Evolutionary conservation across 2,329 filamentous ascomycete genomes (phyloP).

Genomic region (Penicillium glabrum): DNA sequence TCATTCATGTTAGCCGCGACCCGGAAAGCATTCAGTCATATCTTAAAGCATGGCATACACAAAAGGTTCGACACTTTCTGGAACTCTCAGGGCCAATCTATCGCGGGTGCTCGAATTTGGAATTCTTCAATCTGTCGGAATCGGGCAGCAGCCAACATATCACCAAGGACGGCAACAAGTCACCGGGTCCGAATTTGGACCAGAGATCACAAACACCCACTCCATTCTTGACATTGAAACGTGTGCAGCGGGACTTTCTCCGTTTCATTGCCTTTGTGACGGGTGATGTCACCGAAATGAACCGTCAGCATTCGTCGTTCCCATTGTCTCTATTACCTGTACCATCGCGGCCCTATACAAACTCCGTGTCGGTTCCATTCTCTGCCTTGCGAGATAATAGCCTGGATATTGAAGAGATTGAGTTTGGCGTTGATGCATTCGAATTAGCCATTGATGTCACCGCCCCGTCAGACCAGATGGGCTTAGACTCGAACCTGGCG

Average conservation of each 20-base stretch:
- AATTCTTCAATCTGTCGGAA: conserved; percentile 75
- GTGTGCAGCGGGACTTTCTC: conserved; percentile 67
- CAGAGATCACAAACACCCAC: conserved; percentile 46
- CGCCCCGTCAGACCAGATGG: conserved; percentile 28
- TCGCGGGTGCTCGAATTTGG: conserved; percentile 67
- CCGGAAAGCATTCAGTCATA: conserved; percentile 64
- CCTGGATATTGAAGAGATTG: conserved; percentile 63
- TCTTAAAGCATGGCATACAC: conserved; percentile 56
- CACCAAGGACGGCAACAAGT: conserved; percentile 23
- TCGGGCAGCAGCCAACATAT: conserved; percentile 30
- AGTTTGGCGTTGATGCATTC: conserved; percentile 67
- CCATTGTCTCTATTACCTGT: conserved; percentile 63
- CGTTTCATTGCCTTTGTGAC: conserved; percentile 66
- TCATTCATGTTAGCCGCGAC: conserved; percentile 70
- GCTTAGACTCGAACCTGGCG: conserved; percentile 38
- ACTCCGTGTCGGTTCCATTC: conserved; percentile 63
- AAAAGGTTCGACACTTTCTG: conserved; percentile 60
- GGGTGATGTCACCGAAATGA: conserved; percentile 31
- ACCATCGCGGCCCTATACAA: conserved; percentile 64
- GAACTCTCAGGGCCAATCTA: conserved; percentile 54
- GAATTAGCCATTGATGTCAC: conserved; percentile 57
- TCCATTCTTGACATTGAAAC: conserved; percentile 66
- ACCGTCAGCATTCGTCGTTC: conserved; percentile 49
- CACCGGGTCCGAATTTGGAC: conserved; percentile 32
- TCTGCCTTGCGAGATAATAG: conserved; percentile 55